Base-by-base conservation (phyloP, 768 basidiomycete species). In the Coprinopsis marcescibilis region DNA sequence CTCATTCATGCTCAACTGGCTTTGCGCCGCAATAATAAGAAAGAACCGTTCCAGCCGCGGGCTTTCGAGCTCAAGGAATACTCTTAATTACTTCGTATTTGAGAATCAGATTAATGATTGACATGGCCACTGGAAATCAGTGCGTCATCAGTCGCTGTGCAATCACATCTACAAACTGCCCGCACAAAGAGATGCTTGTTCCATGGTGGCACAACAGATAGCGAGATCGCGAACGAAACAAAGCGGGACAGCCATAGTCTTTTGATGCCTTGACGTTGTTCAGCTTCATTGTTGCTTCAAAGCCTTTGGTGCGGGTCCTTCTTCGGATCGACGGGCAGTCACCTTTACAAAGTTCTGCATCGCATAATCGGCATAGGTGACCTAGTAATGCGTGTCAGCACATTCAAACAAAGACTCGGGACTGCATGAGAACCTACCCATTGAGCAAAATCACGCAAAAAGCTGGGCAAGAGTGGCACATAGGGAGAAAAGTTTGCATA, bases 271-370 rank as follows among this genome's bases (percentile, higher is more conserved):
- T n/a, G n/a, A n/a, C n/a, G 8, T 32, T 8, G n/a, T 32, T n/a
- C 10, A 32, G 30, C 53, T 55, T 55, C 46, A 55, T 60, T 20
- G 21, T 25, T 42, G 33, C 19, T 50, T 27, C 14, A 47, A 39
- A 33, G 45, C 50, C 34, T 47, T 30, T 4, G 51, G 50, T 10
- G 52, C 38, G 50, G 58, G 49, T 24, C 69, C 67, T 62, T 83
- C 84, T 43, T 83, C 81, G 41, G 70, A 57, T 49, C 82, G 70
- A 39, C 78, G 60, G 6, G 76, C 81, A 42, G 80, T 76, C 17
- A 77, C 58, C 63, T 90, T 90, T 12, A 70, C 66, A 56, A 90
- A 90, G 32, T 68, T 67, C 47, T 70, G 55, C 89, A 92, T 84
- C 24, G 78, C 70, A 57, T 77, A 73, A 64, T 91, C 85, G 20